Conservation (phyloP, 2,329 filamentous ascomycete species). For the Byssothecium circinans region DNA sequence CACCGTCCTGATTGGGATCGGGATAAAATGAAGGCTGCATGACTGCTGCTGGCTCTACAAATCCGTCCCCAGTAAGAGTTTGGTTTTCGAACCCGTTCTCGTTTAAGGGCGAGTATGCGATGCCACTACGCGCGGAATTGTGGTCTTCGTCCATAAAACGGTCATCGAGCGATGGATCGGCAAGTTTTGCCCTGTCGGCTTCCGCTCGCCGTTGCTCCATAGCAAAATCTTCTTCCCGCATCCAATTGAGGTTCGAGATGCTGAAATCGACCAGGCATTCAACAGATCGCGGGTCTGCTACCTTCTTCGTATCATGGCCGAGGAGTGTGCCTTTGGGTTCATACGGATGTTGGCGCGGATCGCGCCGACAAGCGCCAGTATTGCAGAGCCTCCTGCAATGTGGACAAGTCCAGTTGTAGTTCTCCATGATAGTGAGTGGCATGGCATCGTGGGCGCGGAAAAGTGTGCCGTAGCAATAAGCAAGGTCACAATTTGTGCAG, state of each 20-base stretch:
- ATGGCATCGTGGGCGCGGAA: conserved; percentile 90
- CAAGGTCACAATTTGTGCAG: conserved; percentile 73
- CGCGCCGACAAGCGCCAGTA: conserved; percentile 74
- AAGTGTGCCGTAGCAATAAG: conserved; percentile 91
- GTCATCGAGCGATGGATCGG: conserved; percentile 49
- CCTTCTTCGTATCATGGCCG: conserved; percentile 85
- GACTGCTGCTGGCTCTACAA: conserved; percentile 16
- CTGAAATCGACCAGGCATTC: conserved; percentile 90
- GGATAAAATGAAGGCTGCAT: conserved; percentile 25
- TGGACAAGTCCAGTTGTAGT: conserved; percentile 84
- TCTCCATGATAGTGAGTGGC: conserved; percentile 79
- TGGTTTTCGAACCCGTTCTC: conserved; percentile 24
- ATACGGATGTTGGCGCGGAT: conserved; percentile 72
- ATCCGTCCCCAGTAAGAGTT: conserved; percentile 20
- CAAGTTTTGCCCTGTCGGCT: conserved; percentile 55
- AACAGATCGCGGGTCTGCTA: conserved; percentile 88
- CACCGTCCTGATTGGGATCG: conserved; percentile 26
- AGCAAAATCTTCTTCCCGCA: conserved; percentile 60
- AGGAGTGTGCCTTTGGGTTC: conserved; percentile 84
- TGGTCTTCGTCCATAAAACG: conserved; percentile 49
- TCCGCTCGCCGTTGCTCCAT: conserved; percentile 55
- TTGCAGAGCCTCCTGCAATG: conserved; percentile 86
- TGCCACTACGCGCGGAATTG: conserved; percentile 40
- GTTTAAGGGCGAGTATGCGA: conserved; percentile 46
- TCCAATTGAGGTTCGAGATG: conserved; percentile 82